phyloP scores from a whole-genome alignment of 805 yeast species.

The Saccharomycopsis javanensis region DNA sequence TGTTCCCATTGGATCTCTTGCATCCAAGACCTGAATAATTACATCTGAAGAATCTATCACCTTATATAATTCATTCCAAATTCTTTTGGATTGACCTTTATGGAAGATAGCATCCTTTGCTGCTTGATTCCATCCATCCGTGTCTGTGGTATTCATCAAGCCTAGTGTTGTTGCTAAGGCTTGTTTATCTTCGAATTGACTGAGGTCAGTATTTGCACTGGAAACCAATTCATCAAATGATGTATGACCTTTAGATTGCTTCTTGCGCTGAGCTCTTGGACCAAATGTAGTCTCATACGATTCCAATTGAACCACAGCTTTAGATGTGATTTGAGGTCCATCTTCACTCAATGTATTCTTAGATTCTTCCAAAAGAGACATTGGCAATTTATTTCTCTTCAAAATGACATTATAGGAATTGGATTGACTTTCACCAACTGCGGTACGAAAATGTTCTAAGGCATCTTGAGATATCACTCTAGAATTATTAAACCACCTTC shows the following conservation, averaged over 20 bases:
- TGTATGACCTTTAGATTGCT: constrained; percentile 72
- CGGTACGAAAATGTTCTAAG: constrained; percentile 84
- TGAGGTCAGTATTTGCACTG: constrained; percentile 45
- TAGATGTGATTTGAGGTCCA: constrained; percentile 48
- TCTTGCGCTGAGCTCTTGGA: constrained; percentile 89
- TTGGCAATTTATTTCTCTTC: constrained; percentile 86
- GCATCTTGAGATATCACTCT: constrained; percentile 98
- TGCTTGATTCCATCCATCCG: constrained; percentile 79
- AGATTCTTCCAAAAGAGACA: constrained; percentile 80
- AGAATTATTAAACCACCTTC: constrained; percentile 97
- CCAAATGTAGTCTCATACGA: constrained; percentile 77
- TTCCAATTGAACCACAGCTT: constrained; percentile 75
- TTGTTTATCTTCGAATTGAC: constrained; percentile 59
- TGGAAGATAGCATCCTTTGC: constrained; percentile 94
- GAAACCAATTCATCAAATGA: constrained; percentile 70
- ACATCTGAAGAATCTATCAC: constrained; percentile 97
- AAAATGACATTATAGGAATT: constrained; percentile 69
- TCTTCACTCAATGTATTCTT: constrained; percentile 24
- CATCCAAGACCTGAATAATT: constrained; percentile 91
- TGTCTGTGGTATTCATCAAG: constrained; percentile 59
- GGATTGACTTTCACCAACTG: constrained; percentile 59
- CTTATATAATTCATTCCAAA: constrained; percentile 95
- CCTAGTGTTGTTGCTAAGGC: constrained; percentile 71
- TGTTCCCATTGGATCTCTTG: constrained; percentile 95
- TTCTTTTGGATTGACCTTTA: constrained; percentile 96